A percentile compares a stretch with the other conserved stretches of the same genome.
Conservation (phyloP, 2,329 filamentous ascomycete genomes). For the Neofusicoccum ribis region DNA sequence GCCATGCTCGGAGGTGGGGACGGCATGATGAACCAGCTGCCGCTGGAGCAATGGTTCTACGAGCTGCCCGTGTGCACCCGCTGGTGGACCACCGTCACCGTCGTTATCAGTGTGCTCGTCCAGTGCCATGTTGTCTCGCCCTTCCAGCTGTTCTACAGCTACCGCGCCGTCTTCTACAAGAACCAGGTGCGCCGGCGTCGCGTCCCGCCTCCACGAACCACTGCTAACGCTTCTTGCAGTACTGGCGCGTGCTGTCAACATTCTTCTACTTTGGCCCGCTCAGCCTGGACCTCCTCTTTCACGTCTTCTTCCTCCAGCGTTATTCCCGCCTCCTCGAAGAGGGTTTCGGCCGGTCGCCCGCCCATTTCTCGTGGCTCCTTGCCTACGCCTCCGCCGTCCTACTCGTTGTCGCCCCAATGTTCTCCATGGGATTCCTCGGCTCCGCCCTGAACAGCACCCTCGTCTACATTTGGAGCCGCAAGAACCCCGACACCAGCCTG, state of each 20-base stretch:
- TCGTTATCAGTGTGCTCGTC: conserved; percentile 82
- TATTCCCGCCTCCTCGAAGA: conserved; percentile 96
- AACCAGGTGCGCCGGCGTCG: conserved; percentile 68
- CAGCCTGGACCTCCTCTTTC: conserved; percentile 90
- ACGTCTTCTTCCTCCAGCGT: conserved; percentile 96
- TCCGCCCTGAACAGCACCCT: conserved; percentile 88
- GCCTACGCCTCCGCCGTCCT: conserved; percentile 80
- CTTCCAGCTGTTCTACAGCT: conserved; percentile 97
- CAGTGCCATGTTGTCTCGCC: conserved; percentile 91
- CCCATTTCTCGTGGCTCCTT: conserved; percentile 93
- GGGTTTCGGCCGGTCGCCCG: conserved; percentile 85
- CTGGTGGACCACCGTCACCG: conserved; percentile 94
- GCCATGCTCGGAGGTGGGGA: conserved; percentile 43
- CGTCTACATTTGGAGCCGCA: conserved; percentile 96
- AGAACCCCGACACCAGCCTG: conserved; percentile 87
- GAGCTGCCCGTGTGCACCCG: conserved; percentile 96
- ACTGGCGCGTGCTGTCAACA: conserved; percentile 93
- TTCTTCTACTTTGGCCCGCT: conserved; percentile 98
- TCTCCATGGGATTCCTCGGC: conserved; percentile 92
- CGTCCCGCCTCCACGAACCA: neutral
- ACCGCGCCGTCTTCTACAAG: conserved; percentile 85
- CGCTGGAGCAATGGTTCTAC: conserved; percentile 96
- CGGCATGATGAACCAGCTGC: conserved; percentile 60
- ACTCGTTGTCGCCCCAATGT: conserved; percentile 77
- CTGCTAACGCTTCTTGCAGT: conserved; percentile 53